Conservation (phyloP, 768 basidiomycete species). For the Melanogaster broomeanus region DNA sequence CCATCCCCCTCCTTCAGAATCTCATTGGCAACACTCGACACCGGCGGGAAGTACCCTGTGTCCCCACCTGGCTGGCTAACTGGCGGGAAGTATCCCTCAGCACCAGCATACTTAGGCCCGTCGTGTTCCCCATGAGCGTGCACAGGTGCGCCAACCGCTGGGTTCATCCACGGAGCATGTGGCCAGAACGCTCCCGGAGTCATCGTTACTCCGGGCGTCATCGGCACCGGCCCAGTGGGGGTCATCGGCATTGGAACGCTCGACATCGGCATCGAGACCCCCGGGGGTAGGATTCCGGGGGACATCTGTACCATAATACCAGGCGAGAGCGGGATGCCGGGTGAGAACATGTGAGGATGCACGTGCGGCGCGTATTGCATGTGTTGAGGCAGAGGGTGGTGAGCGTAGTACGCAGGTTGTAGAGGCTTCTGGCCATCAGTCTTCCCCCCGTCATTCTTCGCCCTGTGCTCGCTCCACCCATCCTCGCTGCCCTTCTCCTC, state of each 20-base stretch:
- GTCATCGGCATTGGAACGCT: conserved; percentile 26
- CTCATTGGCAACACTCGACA: conserved; percentile 37
- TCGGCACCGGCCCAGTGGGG: conserved; percentile 7
- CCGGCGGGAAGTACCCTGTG: conserved; percentile 45
- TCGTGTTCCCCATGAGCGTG: conserved; percentile 23
- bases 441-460: conserved; percentile 9
- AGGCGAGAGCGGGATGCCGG: conserved; percentile 32
- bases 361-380: conserved; percentile 24
- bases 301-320: conserved; percentile 31
- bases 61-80: conserved; percentile 23
- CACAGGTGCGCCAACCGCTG: conserved; percentile 64
- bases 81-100: conserved; percentile 47
- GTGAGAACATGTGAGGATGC: conserved; percentile 29
- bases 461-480: background rate
- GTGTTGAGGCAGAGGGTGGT: conserved; percentile 16
- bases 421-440: background rate
- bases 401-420: conserved; percentile 13
- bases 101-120: conserved; percentile 11
- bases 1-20: conserved; percentile 33
- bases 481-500: conserved; percentile 5
- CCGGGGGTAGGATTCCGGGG: conserved; percentile 21
- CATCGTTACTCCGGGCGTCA: conserved; percentile 68
- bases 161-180: conserved; percentile 55
- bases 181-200: conserved; percentile 75
- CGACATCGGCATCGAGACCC: conserved; percentile 21